Percentiles rank a stretch among this genome's conserved stretches.
Conservation (phyloP, 306 rosid genomes). For the Inga leiocalycina region DNA sequence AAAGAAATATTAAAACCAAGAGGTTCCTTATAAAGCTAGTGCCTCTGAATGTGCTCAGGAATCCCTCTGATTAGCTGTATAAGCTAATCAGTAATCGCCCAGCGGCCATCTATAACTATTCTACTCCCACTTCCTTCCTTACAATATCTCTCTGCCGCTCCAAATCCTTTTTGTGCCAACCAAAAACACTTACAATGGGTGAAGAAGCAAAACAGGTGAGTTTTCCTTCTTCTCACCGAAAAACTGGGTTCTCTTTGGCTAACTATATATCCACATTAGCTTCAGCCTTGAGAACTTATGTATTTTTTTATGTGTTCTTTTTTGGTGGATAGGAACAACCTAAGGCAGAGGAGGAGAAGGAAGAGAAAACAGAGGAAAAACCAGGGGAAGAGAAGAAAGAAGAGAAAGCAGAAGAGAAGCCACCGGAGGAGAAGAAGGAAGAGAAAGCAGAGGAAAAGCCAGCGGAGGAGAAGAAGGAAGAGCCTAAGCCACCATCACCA, state of each 20-base stretch:
- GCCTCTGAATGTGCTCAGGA: slow-evolving; percentile 74
- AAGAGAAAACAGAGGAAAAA: slow-evolving; percentile 27
- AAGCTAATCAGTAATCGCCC: slow-evolving; percentile 32
- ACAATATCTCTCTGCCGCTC: slow-evolving; percentile 35
- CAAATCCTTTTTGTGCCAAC: neutral
- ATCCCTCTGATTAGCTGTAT: slow-evolving; percentile 55
- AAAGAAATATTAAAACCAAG: slow-evolving; percentile 50
- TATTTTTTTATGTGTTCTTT: neutral
- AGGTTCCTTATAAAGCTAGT: slow-evolving; percentile 48
- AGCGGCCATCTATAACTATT: slow-evolving; percentile 39
- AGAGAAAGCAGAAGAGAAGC: slow-evolving; percentile 35
- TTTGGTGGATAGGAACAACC: slow-evolving; percentile 43
- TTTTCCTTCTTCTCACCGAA: neutral
- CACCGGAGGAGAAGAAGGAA: slow-evolving; percentile 15
- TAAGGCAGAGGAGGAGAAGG: slow-evolving; percentile 45
- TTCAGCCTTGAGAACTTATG: neutral
- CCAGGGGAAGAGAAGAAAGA: slow-evolving; percentile 35
- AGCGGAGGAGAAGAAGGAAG: slow-evolving; percentile 63
- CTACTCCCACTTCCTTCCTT: slow-evolving; percentile 34
- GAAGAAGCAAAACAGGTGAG: slow-evolving; percentile 75
- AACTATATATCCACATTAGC: neutral
- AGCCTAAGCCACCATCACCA: slow-evolving; percentile 74
- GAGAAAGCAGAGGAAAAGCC: slow-evolving; percentile 37
- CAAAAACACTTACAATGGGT: slow-evolving; percentile 59
- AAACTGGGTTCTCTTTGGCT: neutral